These are phyloP conservation scores for Cadophora sp. DNA, from an alignment of 2,329 filamentous ascomycete species.

Conservation along the genomic window DNA sequence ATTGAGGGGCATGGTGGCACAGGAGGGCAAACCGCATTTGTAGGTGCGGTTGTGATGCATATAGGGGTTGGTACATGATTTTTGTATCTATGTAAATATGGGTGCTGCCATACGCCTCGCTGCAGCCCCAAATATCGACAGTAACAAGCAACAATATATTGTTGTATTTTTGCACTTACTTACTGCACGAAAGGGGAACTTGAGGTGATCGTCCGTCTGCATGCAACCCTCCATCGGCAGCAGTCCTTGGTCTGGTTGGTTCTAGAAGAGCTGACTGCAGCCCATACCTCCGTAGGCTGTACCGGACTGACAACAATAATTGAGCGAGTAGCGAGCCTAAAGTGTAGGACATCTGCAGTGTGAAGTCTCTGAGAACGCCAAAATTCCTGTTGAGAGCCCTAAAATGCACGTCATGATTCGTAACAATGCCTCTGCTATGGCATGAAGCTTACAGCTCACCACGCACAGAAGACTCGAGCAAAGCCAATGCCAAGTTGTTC, in stretches of 20 bases:
- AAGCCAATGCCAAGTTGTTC: slow-evolving; percentile 11
- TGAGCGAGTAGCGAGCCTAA: neutral
- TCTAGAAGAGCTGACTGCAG: slow-evolving; percentile 12
- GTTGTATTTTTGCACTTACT: slow-evolving; percentile 1
- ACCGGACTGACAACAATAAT: neutral
- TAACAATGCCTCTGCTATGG: neutral
- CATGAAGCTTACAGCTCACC: slow-evolving; percentile 3
- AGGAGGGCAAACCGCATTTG: neutral
- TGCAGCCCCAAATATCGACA: slow-evolving; percentile 3
- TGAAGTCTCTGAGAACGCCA: neutral
- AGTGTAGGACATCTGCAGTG: neutral
- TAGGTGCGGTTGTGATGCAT: no score
- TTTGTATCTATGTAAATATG: neutral
- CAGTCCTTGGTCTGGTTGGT: neutral
- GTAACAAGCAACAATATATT: neutral
- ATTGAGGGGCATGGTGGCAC: neutral
- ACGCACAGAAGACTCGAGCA: neutral
- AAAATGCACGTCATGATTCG: slow-evolving; percentile 3
- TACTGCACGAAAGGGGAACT: neutral
- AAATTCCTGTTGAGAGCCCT: slow-evolving; percentile 4
- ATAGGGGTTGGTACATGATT: slow-evolving; percentile 1
- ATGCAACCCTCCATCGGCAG: slow-evolving; percentile 12
- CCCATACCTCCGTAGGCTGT: neutral
- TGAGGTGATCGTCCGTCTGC: slow-evolving; percentile 9
- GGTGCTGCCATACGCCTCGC: slow-evolving; percentile 1